Base-by-base conservation (phyloP, 2,329 filamentous ascomycete genomes). In the Venturiaceae sp. region DNA sequence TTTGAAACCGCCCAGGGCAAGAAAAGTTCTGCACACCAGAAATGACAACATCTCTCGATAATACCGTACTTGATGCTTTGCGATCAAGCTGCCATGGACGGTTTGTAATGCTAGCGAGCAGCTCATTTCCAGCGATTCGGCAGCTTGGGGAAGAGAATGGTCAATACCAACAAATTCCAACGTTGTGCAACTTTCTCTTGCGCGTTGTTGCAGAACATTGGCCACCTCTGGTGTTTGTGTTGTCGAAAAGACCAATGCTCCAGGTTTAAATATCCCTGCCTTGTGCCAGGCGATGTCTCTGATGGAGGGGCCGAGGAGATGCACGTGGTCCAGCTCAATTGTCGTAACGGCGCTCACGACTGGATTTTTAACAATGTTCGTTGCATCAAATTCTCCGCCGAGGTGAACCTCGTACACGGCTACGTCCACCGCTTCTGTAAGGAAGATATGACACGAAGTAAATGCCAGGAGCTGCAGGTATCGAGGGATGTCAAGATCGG, bases 391-490 rank as follows among this genome's bases (percentile, higher is more conserved):
- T 73, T 96, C 90, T 53, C 92, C 94, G 16, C 94, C 94, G 62
- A 97, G 95, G 0, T 94, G 94, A 66, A 90, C 95, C 73, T 99
- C 94, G 32, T 96, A 80, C 8, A 97, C 84, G 0, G 90, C 92
- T 19, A 84, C 83, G 62, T 85, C 79, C 0, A 96, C 85, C 1
- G 86, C 85, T 69, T 94, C 87, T 53, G 79, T 72, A 28, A 95
- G 67, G 65, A 95, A 99, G 1, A 86, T 81, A 66, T 95, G 91
- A 65, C 95, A 83, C 1, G 92, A 91, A 75, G 96, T 81, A 30
- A 66, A 55, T 8, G 63, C 61, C 57, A 86, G 80, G 39, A 97
- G 78, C 0, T 92, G 96, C 67, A 97, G 71, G 68, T 89, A 96
- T 56, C 91, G 88, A 0, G 92, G 94, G 69, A 95, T 95, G 1